Evolutionary conservation across 305 asterid species (phyloP).

Genomic region (Solanum hybrid): DNA sequence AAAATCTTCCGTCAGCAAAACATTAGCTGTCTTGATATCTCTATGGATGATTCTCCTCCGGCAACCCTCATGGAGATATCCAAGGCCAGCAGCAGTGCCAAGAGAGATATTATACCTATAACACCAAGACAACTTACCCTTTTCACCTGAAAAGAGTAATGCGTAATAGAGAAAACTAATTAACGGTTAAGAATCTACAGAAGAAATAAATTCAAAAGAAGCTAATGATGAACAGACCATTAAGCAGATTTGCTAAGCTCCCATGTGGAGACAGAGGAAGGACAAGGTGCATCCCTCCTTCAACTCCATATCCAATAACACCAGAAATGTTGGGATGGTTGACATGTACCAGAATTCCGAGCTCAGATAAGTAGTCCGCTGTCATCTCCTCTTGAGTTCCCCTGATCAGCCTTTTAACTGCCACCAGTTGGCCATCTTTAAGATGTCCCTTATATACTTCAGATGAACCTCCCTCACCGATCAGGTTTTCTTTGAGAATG

Average conservation of each 20-base stretch:
- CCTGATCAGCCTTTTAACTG: constrained; percentile 71
- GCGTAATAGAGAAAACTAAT: neutral
- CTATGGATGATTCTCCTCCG: constrained; percentile 88
- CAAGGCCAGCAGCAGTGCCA: constrained; percentile 81
- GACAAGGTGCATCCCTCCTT: constrained; percentile 97
- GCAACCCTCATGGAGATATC: constrained; percentile 92
- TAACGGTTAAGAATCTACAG: neutral
- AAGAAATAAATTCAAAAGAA: neutral
- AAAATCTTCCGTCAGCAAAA: constrained; percentile 73
- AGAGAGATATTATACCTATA: constrained; percentile 55
- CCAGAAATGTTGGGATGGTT: constrained; percentile 80
- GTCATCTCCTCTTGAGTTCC: constrained; percentile 95
- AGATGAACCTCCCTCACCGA: constrained; percentile 97
- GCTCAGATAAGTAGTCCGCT: constrained; percentile 79
- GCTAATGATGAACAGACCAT: constrained; percentile 28
- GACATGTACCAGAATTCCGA: constrained; percentile 89
- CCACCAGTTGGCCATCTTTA: constrained; percentile 69
- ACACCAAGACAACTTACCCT: constrained; percentile 50
- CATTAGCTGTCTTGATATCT: constrained; percentile 89
- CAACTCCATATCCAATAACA: constrained; percentile 92
- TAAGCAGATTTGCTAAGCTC: constrained; percentile 66
- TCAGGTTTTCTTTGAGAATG: constrained; percentile 46
- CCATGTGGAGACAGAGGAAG: constrained; percentile 94
- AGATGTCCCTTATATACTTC: constrained; percentile 86
- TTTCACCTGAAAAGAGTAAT: constrained; percentile 28